Percentiles rank a stretch among this genome's conserved stretches.
These are phyloP conservation scores for Termitomyces sp. DNA, from an alignment of 768 basidiomycete species.

Conservation along the genomic window DNA sequence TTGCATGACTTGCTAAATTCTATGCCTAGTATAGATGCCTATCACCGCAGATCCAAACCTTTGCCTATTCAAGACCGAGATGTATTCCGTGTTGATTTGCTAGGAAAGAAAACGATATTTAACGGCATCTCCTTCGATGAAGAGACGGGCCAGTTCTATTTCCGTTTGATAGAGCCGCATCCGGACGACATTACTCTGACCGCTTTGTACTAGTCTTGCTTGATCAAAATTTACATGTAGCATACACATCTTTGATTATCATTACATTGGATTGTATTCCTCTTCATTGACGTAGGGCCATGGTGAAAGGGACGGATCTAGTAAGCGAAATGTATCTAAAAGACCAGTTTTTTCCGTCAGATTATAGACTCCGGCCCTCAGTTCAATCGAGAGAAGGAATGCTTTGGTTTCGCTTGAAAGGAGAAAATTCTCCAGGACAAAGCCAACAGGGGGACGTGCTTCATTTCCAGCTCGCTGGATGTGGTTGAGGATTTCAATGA, in stretches of 20 bases:
- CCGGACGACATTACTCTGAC: neutral
- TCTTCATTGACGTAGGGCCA: neutral
- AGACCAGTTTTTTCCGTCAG: neutral
- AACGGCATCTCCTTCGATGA: neutral
- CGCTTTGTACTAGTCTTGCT: neutral
- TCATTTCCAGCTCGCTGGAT: neutral
- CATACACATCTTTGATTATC: too few species aligned
- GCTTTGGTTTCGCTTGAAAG: neutral
- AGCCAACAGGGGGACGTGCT: neutral
- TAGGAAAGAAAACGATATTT: neutral
- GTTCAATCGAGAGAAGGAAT: neutral
- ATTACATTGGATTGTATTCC: neutral
- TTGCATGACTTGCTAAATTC: neutral
- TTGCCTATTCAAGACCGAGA: neutral
- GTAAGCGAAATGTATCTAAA: neutral
- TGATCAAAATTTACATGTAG: neutral
- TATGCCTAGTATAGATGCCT: neutral
- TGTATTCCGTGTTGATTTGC: neutral
- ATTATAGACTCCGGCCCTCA: neutral
- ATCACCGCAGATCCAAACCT: neutral
- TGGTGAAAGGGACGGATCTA: neutral
- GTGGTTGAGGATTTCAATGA: neutral
- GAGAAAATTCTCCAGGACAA: neutral
- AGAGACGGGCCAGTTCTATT: neutral
- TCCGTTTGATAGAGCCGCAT: neutral